These are phyloP conservation scores for Domatiomyces globalis DNA, from an alignment of 2,329 filamentous ascomycete species.

Conservation along the genomic window DNA sequence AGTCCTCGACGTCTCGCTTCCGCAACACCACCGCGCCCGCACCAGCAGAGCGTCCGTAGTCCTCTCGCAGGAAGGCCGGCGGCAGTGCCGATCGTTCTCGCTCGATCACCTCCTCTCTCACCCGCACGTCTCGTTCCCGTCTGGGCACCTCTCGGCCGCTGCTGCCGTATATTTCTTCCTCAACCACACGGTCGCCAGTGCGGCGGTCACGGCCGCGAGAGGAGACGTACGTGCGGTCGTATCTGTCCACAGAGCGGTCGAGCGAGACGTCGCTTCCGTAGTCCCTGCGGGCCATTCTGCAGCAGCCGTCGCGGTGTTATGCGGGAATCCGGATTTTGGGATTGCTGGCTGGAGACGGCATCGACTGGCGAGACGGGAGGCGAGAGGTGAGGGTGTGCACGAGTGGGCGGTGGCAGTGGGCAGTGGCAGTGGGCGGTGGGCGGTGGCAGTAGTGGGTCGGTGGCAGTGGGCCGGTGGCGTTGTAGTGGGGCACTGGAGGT, in stretches of 20 bases:
- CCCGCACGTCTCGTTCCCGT: conserved; percentile 16
- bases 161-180: conserved; percentile 33
- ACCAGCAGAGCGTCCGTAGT: conserved; percentile 20
- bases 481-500: background rate
- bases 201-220: conserved; percentile 25
- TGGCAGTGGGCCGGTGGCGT: background rate
- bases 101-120: conserved; percentile 13
- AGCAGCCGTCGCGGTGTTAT: background rate
- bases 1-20: conserved; percentile 21
- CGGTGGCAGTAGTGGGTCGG: too few relatives aligned
- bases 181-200: conserved; percentile 36
- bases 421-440: too few relatives aligned
- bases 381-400: conserved; percentile 1
- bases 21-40: conserved; percentile 22
- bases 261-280: conserved; percentile 27
- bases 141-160: conserved; percentile 32
- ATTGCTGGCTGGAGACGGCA: background rate
- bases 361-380: background rate
- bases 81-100: conserved; percentile 12
- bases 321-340: background rate
- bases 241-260: conserved; percentile 36
- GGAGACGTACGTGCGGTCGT: conserved; percentile 33
- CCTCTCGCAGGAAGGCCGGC: conserved; percentile 25
- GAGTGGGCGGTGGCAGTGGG: background rate
- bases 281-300: conserved; percentile 29